A percentile compares a stretch with the other conserved stretches of the same genome.
These are phyloP conservation scores for Phytophthora hybrid DNA, from an alignment of 352 stramenopile genomes.

Conservation along the genomic window DNA sequence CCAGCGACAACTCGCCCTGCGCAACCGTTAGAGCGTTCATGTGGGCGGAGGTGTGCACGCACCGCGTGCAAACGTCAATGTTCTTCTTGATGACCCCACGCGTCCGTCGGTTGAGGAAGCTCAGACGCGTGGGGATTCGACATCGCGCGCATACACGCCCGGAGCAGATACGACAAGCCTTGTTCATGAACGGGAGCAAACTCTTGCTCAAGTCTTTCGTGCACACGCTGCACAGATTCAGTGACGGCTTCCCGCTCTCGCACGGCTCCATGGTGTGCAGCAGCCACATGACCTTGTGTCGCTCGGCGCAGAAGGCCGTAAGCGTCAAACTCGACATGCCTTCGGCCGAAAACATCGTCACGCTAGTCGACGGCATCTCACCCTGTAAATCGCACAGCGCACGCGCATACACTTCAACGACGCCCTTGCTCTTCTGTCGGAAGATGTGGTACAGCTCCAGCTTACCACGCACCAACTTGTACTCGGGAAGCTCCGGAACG, in stretches of 20 bases:
- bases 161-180: conserved; percentile 46
- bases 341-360: conserved; percentile 40
- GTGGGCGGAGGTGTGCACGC: conserved; percentile 40
- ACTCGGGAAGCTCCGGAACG: conserved; percentile 36
- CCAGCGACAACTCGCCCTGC: conserved; percentile 36
- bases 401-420: conserved; percentile 55
- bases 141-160: conserved; percentile 44
- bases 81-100: conserved; percentile 44
- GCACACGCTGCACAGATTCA: conserved; percentile 45
- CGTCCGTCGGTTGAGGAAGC: conserved; percentile 45
- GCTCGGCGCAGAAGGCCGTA: conserved; percentile 39
- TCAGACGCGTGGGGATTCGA: conserved; percentile 44
- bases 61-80: conserved; percentile 49
- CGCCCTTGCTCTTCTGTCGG: conserved; percentile 43
- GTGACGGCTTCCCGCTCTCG: conserved; percentile 32
- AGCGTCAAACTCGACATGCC: conserved; percentile 37
- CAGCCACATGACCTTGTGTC: conserved; percentile 59
- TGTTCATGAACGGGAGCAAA: conserved; percentile 48
- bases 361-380: conserved; percentile 38
- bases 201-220: conserved; percentile 51
- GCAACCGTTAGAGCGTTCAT: conserved; percentile 45
- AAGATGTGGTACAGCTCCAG: conserved; percentile 54
- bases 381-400: conserved; percentile 42
- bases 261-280: conserved; percentile 36
- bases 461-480: conserved; percentile 53